phyloP scores from a whole-genome alignment of 2,329 filamentous ascomycete species.

The Fusarium guadeloupense region DNA sequence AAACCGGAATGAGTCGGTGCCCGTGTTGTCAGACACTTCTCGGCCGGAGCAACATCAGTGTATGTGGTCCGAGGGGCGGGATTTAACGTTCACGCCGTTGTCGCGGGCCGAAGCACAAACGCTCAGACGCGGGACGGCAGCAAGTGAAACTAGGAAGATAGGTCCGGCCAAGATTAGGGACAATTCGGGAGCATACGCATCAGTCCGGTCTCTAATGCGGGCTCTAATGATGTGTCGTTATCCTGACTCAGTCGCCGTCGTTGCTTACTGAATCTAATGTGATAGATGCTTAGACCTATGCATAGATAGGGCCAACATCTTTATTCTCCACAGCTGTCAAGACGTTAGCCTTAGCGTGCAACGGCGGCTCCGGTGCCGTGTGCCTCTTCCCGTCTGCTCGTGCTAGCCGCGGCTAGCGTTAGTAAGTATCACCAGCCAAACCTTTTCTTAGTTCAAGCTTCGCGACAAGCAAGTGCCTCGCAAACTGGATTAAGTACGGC shows the following conservation, averaged over 20 bases:
- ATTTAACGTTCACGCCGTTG: constrained; percentile 5
- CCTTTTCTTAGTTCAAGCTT: background rate
- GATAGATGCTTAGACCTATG: background rate
- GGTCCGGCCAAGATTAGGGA: background rate
- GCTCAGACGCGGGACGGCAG: constrained; percentile 3
- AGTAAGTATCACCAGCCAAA: background rate
- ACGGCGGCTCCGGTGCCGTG: constrained; percentile 19
- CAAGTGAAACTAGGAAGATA: background rate
- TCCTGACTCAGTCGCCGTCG: background rate
- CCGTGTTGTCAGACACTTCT: constrained; percentile 7
- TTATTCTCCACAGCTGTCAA: background rate
- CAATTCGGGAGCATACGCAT: background rate
- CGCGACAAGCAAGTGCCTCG: background rate
- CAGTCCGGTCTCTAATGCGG: background rate
- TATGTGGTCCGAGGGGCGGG: constrained; percentile 9
- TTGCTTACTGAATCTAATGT: constrained; percentile 1
- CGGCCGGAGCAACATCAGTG: constrained; percentile 10
- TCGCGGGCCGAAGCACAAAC: constrained; percentile 11
- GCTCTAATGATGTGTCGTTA: constrained; percentile 15
- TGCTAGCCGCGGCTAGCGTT: background rate
- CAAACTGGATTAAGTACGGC: background rate
- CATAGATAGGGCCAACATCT: background rate
- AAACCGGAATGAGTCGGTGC: constrained; percentile 24
- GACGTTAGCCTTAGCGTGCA: constrained; percentile 2
- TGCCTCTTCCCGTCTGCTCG: constrained; percentile 6